A percentile compares a stretch with the other conserved stretches of the same genome.
Conservation (phyloP, 805 yeast genomes). For the Barnettozyma californica region DNA sequence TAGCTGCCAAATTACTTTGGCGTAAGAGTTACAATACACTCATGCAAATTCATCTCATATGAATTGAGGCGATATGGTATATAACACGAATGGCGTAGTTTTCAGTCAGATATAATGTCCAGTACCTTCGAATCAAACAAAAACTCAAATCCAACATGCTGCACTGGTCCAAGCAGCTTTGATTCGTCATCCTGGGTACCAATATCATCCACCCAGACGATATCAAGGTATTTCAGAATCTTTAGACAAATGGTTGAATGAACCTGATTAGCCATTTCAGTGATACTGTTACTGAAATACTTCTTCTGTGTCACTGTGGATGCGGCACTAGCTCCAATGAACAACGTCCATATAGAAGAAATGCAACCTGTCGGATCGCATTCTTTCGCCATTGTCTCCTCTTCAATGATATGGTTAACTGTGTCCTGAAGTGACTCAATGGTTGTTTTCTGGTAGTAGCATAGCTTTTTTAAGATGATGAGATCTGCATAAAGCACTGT, state of each 20-base stretch:
- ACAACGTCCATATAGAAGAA: constrained; percentile 21
- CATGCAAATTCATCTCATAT: too few relatives aligned
- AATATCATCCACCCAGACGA: constrained; percentile 20
- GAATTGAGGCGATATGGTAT: too few relatives aligned
- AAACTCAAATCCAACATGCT: constrained; percentile 21
- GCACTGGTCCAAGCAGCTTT: background rate
- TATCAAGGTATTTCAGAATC: constrained; percentile 20
- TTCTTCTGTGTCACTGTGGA: constrained; percentile 10
- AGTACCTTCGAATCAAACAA: constrained; percentile 23
- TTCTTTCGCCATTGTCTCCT: constrained; percentile 5
- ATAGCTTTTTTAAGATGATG: constrained; percentile 17
- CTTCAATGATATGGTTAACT: constrained; percentile 10
- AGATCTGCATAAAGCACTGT: constrained; percentile 13
- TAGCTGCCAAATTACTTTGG: too few relatives aligned
- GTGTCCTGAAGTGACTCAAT: constrained; percentile 13
- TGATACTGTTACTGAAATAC: constrained; percentile 11
- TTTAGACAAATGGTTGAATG: constrained; percentile 19
- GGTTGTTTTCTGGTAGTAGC: constrained; percentile 7
- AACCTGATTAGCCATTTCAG: constrained; percentile 12
- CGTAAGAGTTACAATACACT: too few relatives aligned
- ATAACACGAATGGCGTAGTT: background rate
- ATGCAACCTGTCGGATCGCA: constrained; percentile 7
- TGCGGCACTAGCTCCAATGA: constrained; percentile 21
- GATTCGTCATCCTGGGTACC: background rate
- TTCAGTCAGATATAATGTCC: constrained; percentile 12